Evolutionary conservation across 345 rosid species (phyloP).

Genomic region (Euphorbia pulcherrima): DNA sequence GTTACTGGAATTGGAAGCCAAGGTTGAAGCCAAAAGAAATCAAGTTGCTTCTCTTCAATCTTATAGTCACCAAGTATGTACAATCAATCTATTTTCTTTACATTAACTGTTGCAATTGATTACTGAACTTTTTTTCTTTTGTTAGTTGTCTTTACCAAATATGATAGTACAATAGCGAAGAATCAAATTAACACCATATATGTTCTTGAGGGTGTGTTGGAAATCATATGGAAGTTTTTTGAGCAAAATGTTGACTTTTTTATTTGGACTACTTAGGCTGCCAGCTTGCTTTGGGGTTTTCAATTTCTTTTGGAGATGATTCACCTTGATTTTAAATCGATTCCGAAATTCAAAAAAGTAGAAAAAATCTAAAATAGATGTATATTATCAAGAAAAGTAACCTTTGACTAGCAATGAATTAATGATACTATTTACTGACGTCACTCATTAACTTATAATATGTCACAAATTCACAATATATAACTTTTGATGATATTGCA

Average conservation of each 20-base stretch:
- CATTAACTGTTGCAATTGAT: neutral
- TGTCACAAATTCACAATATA: too few relatives aligned
- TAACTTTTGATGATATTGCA: too few relatives aligned
- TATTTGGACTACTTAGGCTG: neutral
- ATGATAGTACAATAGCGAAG: neutral
- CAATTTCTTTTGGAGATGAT: neutral
- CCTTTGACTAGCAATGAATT: too few relatives aligned
- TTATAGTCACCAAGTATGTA: conserved; percentile 51
- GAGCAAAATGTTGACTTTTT: neutral
- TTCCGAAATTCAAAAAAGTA: too few relatives aligned
- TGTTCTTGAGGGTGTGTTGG: neutral
- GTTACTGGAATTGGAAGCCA: conserved; percentile 44
- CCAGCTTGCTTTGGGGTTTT: neutral
- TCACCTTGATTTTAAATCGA: neutral
- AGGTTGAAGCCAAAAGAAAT: conserved; percentile 47
- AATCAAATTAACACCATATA: neutral
- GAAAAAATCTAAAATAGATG: too few relatives aligned
- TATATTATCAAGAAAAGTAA: too few relatives aligned
- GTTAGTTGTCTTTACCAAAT: neutral
- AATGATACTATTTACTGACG: too few relatives aligned
- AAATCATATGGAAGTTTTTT: neutral
- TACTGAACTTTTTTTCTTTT: neutral
- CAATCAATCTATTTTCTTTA: neutral
- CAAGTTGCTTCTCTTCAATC: conserved; percentile 36
- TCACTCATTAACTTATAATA: too few relatives aligned